phyloP scores from a whole-genome alignment of 306 rosid genomes.

The Notholithocarpus densiflorus region DNA sequence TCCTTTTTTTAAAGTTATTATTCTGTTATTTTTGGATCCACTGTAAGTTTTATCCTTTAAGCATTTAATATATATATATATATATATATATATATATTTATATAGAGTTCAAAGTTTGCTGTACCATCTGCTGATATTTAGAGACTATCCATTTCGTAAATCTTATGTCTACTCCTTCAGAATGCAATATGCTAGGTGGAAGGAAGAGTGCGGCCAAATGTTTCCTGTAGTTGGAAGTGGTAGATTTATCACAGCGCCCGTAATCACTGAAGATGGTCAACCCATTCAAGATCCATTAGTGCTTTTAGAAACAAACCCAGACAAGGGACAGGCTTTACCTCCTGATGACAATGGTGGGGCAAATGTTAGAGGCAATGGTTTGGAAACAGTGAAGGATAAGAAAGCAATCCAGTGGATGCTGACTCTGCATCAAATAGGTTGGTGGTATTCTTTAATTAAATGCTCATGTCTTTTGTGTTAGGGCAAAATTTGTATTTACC shows the following conservation, averaged over 20 bases:
- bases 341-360: slow-evolving; percentile 29
- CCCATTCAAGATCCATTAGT: slow-evolving; percentile 81
- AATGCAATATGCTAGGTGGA: slow-evolving; percentile 70
- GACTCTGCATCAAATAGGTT: slow-evolving; percentile 98
- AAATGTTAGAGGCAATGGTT: slow-evolving; percentile 9
- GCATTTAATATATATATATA: no score
- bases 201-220: slow-evolving; percentile 78
- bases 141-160: slow-evolving; percentile 9
- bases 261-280: slow-evolving; percentile 73
- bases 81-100: no score
- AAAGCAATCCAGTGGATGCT: slow-evolving; percentile 88
- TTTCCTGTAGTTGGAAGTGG: slow-evolving; percentile 97
- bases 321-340: slow-evolving; percentile 35
- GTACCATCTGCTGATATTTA: not conserved
- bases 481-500: not conserved
- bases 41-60: not conserved
- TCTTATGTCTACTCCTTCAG: slow-evolving; percentile 40
- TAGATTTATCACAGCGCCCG: slow-evolving; percentile 85
- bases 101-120: not conserved
- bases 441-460: slow-evolving; percentile 21
- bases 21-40: no score
- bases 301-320: slow-evolving; percentile 58
- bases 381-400: slow-evolving; percentile 57
- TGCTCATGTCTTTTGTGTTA: not conserved
- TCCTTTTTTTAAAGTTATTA: no score